phyloP scores from a whole-genome alignment of 768 basidiomycete genomes.

The Tulasnella sp. region DNA sequence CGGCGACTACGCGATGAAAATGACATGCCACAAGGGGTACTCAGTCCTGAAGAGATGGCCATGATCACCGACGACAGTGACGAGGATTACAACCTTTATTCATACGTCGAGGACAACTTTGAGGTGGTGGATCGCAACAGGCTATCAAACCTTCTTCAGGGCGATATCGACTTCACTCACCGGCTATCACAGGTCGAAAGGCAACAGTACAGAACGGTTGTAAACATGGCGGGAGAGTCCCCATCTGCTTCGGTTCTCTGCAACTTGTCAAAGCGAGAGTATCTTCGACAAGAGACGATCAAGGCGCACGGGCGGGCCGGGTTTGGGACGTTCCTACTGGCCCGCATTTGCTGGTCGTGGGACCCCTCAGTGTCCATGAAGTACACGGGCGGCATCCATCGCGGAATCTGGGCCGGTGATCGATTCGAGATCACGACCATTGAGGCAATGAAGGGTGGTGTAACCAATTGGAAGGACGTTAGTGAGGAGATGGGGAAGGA shows the following conservation, averaged over 20 bases:
- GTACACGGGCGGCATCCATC: conserved; percentile 18
- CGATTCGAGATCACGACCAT: conserved; percentile 18
- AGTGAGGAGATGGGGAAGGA: not conserved
- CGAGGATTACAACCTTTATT: too few relatives aligned
- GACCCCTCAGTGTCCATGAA: conserved; percentile 8
- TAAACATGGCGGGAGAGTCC: not conserved
- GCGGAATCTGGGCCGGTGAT: conserved; percentile 22
- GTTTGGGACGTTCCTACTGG: conserved; percentile 15
- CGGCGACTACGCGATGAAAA: not conserved
- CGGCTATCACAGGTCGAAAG: not conserved
- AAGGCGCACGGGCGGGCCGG: not conserved
- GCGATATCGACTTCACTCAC: too few relatives aligned
- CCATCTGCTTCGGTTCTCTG: not conserved
- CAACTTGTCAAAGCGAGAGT: not conserved
- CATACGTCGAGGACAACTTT: too few relatives aligned
- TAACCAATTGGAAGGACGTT: not conserved
- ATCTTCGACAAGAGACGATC: not conserved
- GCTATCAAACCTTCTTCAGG: too few relatives aligned
- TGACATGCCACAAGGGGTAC: not conserved
- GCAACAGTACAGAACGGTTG: not conserved
- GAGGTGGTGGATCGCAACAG: too few relatives aligned
- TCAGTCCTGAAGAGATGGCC: not conserved
- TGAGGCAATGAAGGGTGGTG: not conserved
- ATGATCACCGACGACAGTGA: too few relatives aligned
- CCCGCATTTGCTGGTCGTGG: conserved; percentile 20